Evolutionary conservation across 345 rosid genomes (phyloP).

Genomic region (Geranium brycei): DNA sequence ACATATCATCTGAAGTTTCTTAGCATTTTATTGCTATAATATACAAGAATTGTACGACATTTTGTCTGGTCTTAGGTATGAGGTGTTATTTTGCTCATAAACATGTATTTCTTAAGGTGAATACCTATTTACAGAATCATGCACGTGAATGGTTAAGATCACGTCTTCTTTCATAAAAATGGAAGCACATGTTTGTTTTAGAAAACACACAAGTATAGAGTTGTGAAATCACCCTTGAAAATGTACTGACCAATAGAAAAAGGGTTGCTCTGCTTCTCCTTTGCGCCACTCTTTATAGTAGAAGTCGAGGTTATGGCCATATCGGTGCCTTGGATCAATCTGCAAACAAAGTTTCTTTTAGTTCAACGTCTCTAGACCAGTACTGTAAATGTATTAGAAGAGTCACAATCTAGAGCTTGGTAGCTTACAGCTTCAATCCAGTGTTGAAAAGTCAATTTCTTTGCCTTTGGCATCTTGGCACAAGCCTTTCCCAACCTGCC

Average conservation of each 20-base stretch:
- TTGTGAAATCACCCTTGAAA: background rate
- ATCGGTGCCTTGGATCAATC: constrained; percentile 29
- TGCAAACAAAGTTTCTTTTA: background rate
- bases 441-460: constrained; percentile 17
- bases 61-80: no score
- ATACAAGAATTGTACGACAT: background rate
- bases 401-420: background rate
- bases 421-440: constrained; percentile 20
- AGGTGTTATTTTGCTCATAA: no score
- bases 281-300: constrained; percentile 24
- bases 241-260: constrained; percentile 22
- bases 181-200: no score
- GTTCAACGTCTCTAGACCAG: background rate
- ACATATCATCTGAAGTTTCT: background rate
- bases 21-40: background rate
- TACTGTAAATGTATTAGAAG: no score
- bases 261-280: constrained; percentile 22
- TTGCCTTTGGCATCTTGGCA: constrained; percentile 12
- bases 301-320: constrained; percentile 24
- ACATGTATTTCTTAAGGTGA: background rate
- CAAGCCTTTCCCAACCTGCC: constrained; percentile 17
- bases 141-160: background rate
- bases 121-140: background rate
- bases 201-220: background rate
- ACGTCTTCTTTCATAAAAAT: background rate